phyloP scores from a whole-genome alignment of 495 filamentous ascomycete genomes.

The Trichocladium uniseriatum region DNA sequence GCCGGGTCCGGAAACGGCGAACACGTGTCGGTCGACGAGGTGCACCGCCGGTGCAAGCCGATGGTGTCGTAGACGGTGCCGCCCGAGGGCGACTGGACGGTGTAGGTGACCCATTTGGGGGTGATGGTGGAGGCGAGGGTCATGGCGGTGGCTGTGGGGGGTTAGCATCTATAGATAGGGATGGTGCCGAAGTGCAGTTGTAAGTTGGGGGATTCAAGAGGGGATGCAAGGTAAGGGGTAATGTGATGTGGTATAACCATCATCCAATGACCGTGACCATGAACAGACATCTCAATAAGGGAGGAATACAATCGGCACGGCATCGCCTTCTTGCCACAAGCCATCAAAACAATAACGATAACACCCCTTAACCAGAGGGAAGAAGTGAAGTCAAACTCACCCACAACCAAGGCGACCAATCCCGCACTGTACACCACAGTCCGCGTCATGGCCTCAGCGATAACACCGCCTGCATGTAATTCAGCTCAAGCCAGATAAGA shows the following conservation, averaged over 20 bases:
- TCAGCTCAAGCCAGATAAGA: background rate
- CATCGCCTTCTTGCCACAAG: too few relatives aligned
- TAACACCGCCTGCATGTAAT: background rate
- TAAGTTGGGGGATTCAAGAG: too few relatives aligned
- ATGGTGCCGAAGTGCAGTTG: too few relatives aligned
- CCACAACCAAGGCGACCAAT: constrained; percentile 49
- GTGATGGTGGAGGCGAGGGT: constrained; percentile 65
- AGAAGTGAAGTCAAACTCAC: constrained; percentile 36
- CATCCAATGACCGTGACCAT: too few relatives aligned
- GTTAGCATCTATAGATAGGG: too few relatives aligned
- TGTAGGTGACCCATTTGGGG: constrained; percentile 73
- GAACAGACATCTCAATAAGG: too few relatives aligned
- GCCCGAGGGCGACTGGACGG: constrained; percentile 43
- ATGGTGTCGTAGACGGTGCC: constrained; percentile 55
- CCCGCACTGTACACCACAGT: constrained; percentile 47
- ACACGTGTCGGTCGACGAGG: constrained; percentile 35
- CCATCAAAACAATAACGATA: too few relatives aligned
- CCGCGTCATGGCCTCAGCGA: constrained; percentile 35
- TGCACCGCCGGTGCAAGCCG: constrained; percentile 76
- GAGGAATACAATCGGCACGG: too few relatives aligned
- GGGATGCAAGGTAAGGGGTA: too few relatives aligned
- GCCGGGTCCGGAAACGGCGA: constrained; percentile 55
- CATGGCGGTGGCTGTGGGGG: constrained; percentile 56
- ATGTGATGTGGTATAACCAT: too few relatives aligned
- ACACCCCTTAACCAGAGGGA: too few relatives aligned